Evolutionary conservation across 2,329 filamentous ascomycete species (phyloP).

Genomic region (Falciphora oryzae): DNA sequence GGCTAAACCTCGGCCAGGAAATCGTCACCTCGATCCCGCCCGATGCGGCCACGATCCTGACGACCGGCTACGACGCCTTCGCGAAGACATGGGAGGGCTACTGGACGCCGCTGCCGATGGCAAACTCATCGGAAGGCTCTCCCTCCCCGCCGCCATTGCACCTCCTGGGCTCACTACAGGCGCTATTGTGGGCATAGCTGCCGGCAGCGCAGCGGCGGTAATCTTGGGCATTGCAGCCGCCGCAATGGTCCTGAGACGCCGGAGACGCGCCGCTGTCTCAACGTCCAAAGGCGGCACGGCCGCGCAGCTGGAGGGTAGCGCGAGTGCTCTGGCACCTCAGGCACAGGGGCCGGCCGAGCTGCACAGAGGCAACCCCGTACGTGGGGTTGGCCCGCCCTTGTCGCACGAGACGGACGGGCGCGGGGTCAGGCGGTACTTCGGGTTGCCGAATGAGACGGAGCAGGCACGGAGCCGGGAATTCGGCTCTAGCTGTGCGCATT

Average conservation of each 20-base stretch:
- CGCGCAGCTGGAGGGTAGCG: no score
- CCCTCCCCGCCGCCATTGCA: not conserved
- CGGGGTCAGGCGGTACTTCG: no score
- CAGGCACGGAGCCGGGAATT: no score
- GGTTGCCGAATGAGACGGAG: no score
- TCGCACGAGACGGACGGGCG: no score
- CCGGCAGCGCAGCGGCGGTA: not conserved
- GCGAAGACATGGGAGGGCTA: not conserved
- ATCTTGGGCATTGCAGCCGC: not conserved
- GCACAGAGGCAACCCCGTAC: no score
- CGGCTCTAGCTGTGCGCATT: no score
- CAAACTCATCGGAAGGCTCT: rapidly evolving
- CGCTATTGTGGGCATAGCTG: not conserved
- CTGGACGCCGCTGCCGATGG: not conserved
- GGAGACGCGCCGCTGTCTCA: no score
- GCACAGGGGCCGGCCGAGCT: no score
- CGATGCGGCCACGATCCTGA: not conserved
- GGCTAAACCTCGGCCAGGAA: conserved; percentile 14
- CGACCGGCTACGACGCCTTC: not conserved
- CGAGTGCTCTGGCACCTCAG: no score
- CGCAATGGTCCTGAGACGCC: not conserved
- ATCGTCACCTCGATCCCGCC: conserved; percentile 8
- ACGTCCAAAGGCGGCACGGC: no score
- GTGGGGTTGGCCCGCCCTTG: no score
- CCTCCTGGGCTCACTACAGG: not conserved